A percentile compares a stretch with the other conserved stretches of the same genome.
phyloP scores from a whole-genome alignment of 345 rosid species.

The Abelmoschus esculentus region DNA sequence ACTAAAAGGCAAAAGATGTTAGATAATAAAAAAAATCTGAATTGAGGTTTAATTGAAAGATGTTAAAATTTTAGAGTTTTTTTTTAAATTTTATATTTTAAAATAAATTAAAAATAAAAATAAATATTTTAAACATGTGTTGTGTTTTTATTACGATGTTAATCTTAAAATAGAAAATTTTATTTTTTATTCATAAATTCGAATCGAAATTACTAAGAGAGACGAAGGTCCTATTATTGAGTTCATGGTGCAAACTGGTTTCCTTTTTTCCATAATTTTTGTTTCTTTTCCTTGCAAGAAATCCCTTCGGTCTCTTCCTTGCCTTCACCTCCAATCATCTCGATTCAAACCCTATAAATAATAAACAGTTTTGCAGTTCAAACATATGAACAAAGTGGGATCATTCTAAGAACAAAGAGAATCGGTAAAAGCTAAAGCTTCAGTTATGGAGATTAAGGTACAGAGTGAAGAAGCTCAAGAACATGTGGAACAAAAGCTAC shows the following conservation, averaged over 20 bases:
- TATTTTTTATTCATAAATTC: too few species aligned
- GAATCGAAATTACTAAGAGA: too few species aligned
- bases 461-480: constrained; percentile 15
- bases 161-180: too few species aligned
- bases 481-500: constrained; percentile 26
- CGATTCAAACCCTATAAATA: constrained; percentile 6
- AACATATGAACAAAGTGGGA: background rate
- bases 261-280: background rate
- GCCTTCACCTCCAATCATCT: constrained; percentile 31
- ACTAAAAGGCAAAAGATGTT: too few species aligned
- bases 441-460: constrained; percentile 22
- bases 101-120: too few species aligned
- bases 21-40: too few species aligned
- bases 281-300: constrained; percentile 63
- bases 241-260: background rate
- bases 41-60: too few species aligned
- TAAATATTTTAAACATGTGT: too few species aligned
- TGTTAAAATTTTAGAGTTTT: too few species aligned
- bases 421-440: background rate
- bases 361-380: background rate
- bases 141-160: too few species aligned
- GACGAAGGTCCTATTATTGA: too few species aligned
- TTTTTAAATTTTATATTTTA: too few species aligned
- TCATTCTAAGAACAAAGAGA: background rate
- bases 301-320: constrained; percentile 19